Evolutionary conservation across 805 yeast genomes (phyloP).

Genomic region (Saccharomyces mikatae): DNA sequence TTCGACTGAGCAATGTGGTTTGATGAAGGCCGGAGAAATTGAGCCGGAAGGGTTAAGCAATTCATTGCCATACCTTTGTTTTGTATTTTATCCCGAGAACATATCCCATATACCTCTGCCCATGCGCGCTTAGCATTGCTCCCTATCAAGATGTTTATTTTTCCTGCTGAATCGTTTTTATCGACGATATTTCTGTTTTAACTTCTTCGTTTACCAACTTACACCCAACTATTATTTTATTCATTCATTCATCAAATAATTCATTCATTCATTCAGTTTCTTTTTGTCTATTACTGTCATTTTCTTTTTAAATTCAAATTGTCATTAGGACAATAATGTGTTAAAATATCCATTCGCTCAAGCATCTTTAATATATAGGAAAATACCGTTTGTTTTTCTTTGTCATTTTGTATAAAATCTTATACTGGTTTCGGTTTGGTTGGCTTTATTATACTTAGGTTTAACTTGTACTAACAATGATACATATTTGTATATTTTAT

Average conservation of each 20-base stretch:
- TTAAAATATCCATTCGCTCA: neutral
- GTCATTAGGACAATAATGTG: neutral
- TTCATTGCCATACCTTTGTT: neutral
- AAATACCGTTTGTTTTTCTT: neutral
- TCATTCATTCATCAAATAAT: constrained; percentile 3
- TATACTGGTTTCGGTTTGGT: neutral
- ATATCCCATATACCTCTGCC: neutral
- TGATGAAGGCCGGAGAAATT: neutral
- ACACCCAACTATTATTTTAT: constrained; percentile 2
- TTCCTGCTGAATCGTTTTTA: neutral
- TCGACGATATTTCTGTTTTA: constrained; percentile 1
- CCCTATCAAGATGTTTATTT: constrained; percentile 3
- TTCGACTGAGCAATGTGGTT: neutral
- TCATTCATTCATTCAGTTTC: constrained; percentile 2
- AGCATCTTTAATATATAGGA: neutral
- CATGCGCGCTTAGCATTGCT: neutral
- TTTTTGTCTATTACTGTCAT: neutral
- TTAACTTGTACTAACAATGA: neutral
- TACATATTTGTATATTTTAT: neutral
- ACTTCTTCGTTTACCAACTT: neutral
- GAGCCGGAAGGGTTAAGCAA: neutral
- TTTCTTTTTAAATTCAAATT: neutral
- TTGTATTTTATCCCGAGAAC: neutral
- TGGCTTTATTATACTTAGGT: neutral
- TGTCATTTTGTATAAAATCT: neutral